Conservation (phyloP, 2,329 filamentous ascomycete species). For the Pseudogymnoascus sp. region DNA sequence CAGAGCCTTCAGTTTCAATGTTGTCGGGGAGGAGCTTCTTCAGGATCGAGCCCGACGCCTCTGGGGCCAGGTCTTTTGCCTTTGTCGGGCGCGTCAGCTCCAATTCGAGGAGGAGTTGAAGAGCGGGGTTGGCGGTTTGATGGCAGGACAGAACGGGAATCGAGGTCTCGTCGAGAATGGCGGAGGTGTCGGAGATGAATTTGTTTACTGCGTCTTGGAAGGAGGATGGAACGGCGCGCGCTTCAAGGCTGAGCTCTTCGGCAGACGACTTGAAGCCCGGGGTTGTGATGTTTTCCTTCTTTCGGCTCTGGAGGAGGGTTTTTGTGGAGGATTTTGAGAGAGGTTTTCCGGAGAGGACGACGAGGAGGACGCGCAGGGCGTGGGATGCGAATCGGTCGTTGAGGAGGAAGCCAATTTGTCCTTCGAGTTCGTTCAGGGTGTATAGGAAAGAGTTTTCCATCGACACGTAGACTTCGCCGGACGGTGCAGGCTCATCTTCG, state of each 20-base stretch:
- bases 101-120: constrained; percentile 84
- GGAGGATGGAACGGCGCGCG: constrained; percentile 63
- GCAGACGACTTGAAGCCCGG: constrained; percentile 43
- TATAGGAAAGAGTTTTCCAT: constrained; percentile 83
- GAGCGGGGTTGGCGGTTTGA: constrained; percentile 80
- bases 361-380: constrained; percentile 73
- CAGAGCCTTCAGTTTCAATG: constrained; percentile 62
- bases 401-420: constrained; percentile 71
- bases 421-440: constrained; percentile 81
- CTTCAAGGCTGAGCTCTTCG: constrained; percentile 38
- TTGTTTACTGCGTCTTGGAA: constrained; percentile 73
- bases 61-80: constrained; percentile 53
- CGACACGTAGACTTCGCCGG: constrained; percentile 42
- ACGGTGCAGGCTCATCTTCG: constrained; percentile 36
- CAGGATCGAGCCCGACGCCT: constrained; percentile 49
- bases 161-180: constrained; percentile 68
- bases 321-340: constrained; percentile 62
- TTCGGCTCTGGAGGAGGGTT: constrained; percentile 80
- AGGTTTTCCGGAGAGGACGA: constrained; percentile 77
- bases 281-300: constrained; percentile 74
- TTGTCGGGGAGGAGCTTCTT: constrained; percentile 73
- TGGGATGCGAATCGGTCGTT: constrained; percentile 89
- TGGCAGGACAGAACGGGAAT: constrained; percentile 80
- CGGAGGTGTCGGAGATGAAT: constrained; percentile 69
- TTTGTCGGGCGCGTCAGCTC: constrained; percentile 71